Conservation (phyloP, 805 yeast genomes). For the Ogataea henricii region DNA sequence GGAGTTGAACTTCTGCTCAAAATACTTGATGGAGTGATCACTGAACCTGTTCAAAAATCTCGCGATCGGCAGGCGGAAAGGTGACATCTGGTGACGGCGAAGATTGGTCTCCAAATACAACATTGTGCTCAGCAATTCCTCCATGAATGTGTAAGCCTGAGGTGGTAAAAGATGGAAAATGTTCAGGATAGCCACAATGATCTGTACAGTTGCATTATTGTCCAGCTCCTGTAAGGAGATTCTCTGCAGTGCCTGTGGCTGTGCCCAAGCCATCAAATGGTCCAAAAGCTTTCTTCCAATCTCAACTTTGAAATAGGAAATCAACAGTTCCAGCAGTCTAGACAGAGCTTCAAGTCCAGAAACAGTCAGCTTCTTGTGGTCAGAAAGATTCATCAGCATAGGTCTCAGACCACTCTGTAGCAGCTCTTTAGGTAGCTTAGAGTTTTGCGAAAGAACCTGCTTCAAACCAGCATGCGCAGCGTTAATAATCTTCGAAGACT, state of each 20-base stretch:
- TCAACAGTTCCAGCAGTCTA: slow-evolving; percentile 77
- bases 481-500: slow-evolving; percentile 82
- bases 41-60: slow-evolving; percentile 84
- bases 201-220: slow-evolving; percentile 78
- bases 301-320: slow-evolving; percentile 94
- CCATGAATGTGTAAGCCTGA: slow-evolving; percentile 88
- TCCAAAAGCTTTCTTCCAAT: slow-evolving; percentile 91
- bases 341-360: slow-evolving; percentile 92
- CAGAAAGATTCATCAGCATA: slow-evolving; percentile 91
- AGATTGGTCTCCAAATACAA: slow-evolving; percentile 78
- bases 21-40: slow-evolving; percentile 69
- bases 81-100: slow-evolving; percentile 82
- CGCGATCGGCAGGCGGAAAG: slow-evolving; percentile 89
- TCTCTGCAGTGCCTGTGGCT: slow-evolving; percentile 71
- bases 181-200: slow-evolving; percentile 86
- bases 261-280: slow-evolving; percentile 95
- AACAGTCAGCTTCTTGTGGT: slow-evolving; percentile 86
- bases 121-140: slow-evolving; percentile 76
- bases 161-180: slow-evolving; percentile 91
- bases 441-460: slow-evolving; percentile 79
- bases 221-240: slow-evolving; percentile 79
- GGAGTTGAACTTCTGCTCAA: slow-evolving; percentile 62
- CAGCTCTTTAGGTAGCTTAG: slow-evolving; percentile 88
- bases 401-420: slow-evolving; percentile 96
- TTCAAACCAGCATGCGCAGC: slow-evolving; percentile 91